Evolutionary conservation across 345 rosid genomes (phyloP).

Genomic region (Abelmoschus esculentus): DNA sequence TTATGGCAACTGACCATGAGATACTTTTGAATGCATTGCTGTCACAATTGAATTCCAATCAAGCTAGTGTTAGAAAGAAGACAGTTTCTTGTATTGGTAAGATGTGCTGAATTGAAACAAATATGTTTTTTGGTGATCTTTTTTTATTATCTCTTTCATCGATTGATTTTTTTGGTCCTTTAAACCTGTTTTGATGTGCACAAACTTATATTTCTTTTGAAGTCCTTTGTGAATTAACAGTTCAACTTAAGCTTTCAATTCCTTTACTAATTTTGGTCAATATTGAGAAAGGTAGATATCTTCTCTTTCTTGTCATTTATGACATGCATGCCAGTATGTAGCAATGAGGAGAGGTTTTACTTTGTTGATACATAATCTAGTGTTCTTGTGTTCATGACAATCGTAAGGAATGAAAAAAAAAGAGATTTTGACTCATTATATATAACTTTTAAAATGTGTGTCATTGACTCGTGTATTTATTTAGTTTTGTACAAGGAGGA

Average conservation of each 20-base stretch:
- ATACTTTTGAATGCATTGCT: conserved; percentile 63
- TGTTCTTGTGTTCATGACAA: neutral
- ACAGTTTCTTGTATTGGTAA: conserved; percentile 91
- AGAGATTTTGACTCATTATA: neutral
- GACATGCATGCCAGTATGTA: neutral
- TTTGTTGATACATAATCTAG: neutral
- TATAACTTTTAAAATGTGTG: neutral
- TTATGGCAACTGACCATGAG: conserved; percentile 72
- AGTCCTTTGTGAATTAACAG: neutral
- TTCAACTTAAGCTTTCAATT: neutral
- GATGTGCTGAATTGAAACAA: conserved; percentile 14
- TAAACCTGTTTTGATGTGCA: neutral
- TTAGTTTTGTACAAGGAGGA: neutral
- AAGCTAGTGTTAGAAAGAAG: conserved; percentile 89
- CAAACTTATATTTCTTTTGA: neutral
- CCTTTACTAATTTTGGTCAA: neutral
- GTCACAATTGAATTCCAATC: conserved; percentile 72
- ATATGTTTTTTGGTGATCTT: neutral
- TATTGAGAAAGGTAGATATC: neutral
- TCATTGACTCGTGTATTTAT: neutral
- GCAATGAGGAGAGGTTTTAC: neutral
- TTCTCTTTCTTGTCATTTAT: neutral
- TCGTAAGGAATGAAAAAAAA: neutral
- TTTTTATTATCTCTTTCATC: neutral
- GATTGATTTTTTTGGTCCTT: neutral